Conservation (phyloP, 1,139 yeast species). For the Geotrichum fermentans region DNA sequence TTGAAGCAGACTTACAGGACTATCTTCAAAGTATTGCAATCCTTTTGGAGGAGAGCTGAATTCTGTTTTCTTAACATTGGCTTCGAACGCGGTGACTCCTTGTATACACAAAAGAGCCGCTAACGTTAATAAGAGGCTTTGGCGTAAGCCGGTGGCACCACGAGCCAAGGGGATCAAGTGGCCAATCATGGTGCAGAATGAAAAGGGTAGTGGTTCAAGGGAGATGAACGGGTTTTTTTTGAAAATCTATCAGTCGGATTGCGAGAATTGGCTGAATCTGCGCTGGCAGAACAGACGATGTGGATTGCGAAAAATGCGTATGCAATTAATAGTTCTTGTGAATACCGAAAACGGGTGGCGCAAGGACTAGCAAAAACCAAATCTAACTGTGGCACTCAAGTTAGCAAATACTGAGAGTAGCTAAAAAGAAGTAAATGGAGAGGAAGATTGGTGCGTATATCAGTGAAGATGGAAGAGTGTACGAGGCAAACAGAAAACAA, state of each 20-base stretch:
- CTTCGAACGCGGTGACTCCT: constrained; percentile 11
- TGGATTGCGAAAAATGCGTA: background rate
- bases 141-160: background rate
- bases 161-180: background rate
- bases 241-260: no score
- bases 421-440: no score
- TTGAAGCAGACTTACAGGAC: constrained; percentile 21
- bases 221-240: no score
- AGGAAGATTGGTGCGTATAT: no score
- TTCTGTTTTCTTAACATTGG: constrained; percentile 12
- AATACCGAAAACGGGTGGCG: no score
- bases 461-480: no score
- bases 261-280: constrained; percentile 5
- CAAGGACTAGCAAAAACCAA: no score
- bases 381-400: no score
- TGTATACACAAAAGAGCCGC: constrained; percentile 4
- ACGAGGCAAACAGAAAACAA: no score
- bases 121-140: background rate
- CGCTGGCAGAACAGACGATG: constrained; percentile 2
- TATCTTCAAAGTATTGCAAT: constrained; percentile 25
- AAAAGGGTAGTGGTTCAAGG: no score
- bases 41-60: constrained; percentile 23
- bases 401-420: no score
- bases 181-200: constrained; percentile 6
- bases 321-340: background rate